Percentiles rank a stretch among this genome's conserved stretches.
Evolutionary conservation across 2,329 filamentous ascomycete species (phyloP).

Genomic region (Rugonectria rugulosa): DNA sequence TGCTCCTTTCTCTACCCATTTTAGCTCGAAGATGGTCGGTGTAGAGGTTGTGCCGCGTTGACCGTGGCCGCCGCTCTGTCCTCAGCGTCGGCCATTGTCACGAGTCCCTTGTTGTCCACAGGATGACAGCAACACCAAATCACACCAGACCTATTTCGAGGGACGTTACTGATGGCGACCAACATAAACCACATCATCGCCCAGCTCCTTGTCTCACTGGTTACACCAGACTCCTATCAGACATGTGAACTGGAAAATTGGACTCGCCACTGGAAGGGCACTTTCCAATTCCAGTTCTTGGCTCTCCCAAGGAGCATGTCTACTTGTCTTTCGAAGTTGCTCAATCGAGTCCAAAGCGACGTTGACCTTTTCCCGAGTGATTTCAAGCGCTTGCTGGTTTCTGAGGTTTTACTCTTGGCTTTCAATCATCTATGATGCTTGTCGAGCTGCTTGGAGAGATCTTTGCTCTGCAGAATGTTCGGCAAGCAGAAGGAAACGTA

Average conservation of each 20-base stretch:
- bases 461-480: conserved; percentile 6
- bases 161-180: conserved; percentile 16
- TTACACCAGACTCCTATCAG: conserved; percentile 3
- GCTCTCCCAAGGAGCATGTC: conserved; percentile 15
- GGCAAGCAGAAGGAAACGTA: conserved; percentile 9
- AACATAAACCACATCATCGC: conserved; percentile 19
- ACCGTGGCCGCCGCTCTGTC: too few species aligned
- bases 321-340: conserved; percentile 5
- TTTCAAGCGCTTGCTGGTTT: too few species aligned
- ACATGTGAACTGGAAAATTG: not conserved
- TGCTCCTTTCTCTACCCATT: too few species aligned
- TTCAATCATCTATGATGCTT: conserved; percentile 8
- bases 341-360: conserved; percentile 5
- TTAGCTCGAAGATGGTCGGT: too few species aligned
- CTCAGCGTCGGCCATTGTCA: too few species aligned
- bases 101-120: too few species aligned
- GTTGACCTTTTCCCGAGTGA: too few species aligned
- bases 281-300: conserved; percentile 5
- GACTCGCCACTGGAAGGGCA: too few species aligned
- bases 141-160: conserved; percentile 10
- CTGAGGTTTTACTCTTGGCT: too few species aligned
- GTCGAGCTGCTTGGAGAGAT: not conserved
- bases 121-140: conserved; percentile 1
- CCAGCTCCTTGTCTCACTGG: conserved; percentile 17
- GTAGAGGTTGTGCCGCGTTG: too few species aligned